Evolutionary conservation across 371 early-diverging fungal species (phyloP), one percentile per base, ranked within the genome.

Genomic region (Gilbertella persicaria): DNA sequence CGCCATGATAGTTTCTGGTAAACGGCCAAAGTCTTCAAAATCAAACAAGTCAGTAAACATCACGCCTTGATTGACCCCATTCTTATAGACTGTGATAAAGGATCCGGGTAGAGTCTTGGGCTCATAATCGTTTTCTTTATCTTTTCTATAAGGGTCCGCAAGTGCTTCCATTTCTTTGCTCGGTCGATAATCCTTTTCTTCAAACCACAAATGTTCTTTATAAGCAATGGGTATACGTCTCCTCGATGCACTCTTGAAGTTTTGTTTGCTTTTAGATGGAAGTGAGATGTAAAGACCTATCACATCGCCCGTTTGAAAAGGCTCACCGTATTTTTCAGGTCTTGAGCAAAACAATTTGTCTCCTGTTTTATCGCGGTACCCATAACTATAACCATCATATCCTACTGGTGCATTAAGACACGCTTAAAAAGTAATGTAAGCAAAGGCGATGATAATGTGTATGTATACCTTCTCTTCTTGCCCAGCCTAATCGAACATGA

Each of bases 301-400:
- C 3, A 86, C 85, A 66, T 88, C 88, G 6, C 88, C 88, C 0
- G 84, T 70, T 46, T 70, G 60, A 58, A 84, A 88, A 0, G 85
- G 57, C 36, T 86, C 86, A 3, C 83, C 87, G 60, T 67, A 86
- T 10, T 67, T 67, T 26, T 61, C 60, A 12, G 79, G 81, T 17
- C 78, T 59, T 13, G 87, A 85, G 57, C 79, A 77, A 58, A 82
- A 83, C 24, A 88, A 58, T 30, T 74, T 80, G 38, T 88, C 85
- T 4, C 87, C 87, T 13, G 88, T 85, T 26, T 71, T 66, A 49
- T 88, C 88, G 2, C 88, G 79, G 43, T 83, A 75, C 0, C 83
- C 88, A 60, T 87, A 88, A 37, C 85, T 75, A 54, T 85, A 86
- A 17, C 71, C 84, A 58, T 88, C 88, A 58, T 84, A 85, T 2